Conservation (phyloP, 371 early-diverging fungal species). For the Mucor lusitanicus region DNA sequence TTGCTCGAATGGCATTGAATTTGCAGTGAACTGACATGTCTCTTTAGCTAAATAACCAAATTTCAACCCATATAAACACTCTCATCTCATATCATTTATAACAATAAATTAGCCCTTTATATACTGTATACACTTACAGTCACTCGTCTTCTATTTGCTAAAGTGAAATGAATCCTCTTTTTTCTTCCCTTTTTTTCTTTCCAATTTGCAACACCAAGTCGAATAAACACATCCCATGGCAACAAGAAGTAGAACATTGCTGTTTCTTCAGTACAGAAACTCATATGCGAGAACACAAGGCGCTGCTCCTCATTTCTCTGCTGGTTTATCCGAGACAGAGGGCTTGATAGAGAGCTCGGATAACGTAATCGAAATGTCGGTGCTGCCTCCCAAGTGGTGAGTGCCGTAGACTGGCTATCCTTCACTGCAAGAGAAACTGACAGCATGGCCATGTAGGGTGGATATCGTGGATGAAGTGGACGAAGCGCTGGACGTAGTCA, state of each 20-base stretch:
- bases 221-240: slow-evolving; percentile 57
- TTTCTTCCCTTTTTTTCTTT: background rate
- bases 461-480: slow-evolving; percentile 87
- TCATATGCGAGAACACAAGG: slow-evolving; percentile 75
- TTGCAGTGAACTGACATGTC: background rate
- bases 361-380: slow-evolving; percentile 71
- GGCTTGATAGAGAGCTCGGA: slow-evolving; percentile 71
- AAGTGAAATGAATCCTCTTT: background rate
- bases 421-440: background rate
- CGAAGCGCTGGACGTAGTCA: slow-evolving; percentile 57
- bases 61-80: background rate
- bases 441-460: slow-evolving; percentile 56
- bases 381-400: slow-evolving; percentile 86
- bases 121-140: background rate
- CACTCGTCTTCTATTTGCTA: background rate
- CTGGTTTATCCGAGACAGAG: slow-evolving; percentile 56
- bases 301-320: slow-evolving; percentile 42
- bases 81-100: background rate
- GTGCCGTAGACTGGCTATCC: background rate
- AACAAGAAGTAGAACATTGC: slow-evolving; percentile 85
- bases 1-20: background rate
- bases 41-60: background rate
- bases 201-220: background rate
- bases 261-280: slow-evolving; percentile 93
- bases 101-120: background rate